A percentile compares a stretch with the other conserved stretches of the same genome.
phyloP scores from a whole-genome alignment of 352 stramenopile species.

The Blastocystis sp. region DNA sequence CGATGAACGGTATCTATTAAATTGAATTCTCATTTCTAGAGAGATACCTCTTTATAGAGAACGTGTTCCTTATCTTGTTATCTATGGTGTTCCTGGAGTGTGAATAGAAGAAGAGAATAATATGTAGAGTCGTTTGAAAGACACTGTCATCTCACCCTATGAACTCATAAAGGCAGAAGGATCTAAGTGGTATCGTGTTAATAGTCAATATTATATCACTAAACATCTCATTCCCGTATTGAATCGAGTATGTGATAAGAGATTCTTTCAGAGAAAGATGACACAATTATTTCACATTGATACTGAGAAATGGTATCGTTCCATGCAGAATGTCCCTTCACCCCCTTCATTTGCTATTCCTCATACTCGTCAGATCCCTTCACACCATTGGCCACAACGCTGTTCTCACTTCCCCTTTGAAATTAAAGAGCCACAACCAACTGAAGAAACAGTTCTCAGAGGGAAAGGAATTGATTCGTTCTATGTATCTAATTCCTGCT shows the following conservation, averaged over 20 bases:
- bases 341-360: background rate
- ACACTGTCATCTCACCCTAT: conserved; percentile 80
- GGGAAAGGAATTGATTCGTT: conserved; percentile 26
- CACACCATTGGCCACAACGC: background rate
- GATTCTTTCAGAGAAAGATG: background rate
- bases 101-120: background rate
- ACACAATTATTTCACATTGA: conserved; percentile 3
- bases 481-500: conserved; percentile 24
- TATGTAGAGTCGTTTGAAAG: conserved; percentile 74
- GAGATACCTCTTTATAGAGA: conserved; percentile 42
- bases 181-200: conserved; percentile 75
- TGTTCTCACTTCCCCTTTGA: background rate
- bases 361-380: background rate
- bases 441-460: background rate
- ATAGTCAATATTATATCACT: conserved; percentile 84
- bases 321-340: background rate
- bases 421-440: background rate
- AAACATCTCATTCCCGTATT: conserved; percentile 76
- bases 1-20: background rate
- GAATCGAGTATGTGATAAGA: conserved; percentile 3
- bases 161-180: conserved; percentile 72
- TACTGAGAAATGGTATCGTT: background rate
- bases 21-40: background rate
- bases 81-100: conserved; percentile 79
- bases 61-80: conserved; percentile 79